Base-by-base conservation (phyloP, 768 basidiomycete genomes). In the Lentinula aciculospora region DNA sequence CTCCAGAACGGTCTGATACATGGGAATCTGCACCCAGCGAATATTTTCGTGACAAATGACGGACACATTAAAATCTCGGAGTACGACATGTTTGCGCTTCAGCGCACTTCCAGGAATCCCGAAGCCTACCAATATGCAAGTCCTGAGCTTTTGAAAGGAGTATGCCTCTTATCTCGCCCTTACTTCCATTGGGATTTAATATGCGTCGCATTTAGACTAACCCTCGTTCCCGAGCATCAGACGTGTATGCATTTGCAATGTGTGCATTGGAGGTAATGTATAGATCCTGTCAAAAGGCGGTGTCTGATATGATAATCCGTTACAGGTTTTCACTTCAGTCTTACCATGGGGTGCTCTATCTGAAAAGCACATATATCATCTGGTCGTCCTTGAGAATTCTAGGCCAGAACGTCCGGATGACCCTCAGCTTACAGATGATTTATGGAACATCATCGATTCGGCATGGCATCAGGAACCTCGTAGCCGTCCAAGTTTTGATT, bases 191-290 rank as follows among this genome's bases (percentile, higher is more conserved):
- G 34, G 40, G 12, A 25, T 28, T 28, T 37, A 34, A 58, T 36
- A 9, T 32, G n/a, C n/a, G 28, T 58, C 15, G 46, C 4, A 17
- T 53, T 4, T 46, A 69, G 67, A 65, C 65, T 5, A 29, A 61
- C 9, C 66, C 66, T 25, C 42, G 42, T 23, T 44, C 42, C 21
- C 59, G 58, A 36, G 31, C 66, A n/a, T 68, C 68, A 5, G 68
- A 69, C 46, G 67, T 68, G 10, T 69, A 59, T 53, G 65, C 68
- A 1, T 69, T 66, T 63, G 65, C 67, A 2, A 69, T 69, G 68
- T 61, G 49, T 39, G 61, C 67, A 25, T 59, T 63, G 21, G 65
- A 69, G 58, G 68, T 69, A 31, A 53, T 19, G 57, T 39, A 36
- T 31, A 29, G 36, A n/a, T 39, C 36, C 17, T 12, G 17, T 1